phyloP scores from a whole-genome alignment of 768 basidiomycete species.

The Basidioascus undulatus region DNA sequence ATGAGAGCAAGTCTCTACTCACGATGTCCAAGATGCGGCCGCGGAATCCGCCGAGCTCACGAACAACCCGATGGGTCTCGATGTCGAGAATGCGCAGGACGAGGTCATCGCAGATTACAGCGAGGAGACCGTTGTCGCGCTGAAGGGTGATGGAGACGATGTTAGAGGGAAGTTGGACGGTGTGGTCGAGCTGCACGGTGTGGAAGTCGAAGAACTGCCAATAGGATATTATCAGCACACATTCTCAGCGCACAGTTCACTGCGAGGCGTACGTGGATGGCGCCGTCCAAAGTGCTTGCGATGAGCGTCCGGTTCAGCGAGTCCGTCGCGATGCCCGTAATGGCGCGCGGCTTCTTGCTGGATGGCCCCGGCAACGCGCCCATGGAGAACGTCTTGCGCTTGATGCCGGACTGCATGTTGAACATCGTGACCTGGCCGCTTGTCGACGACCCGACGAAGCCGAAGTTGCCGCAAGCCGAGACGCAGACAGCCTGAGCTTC shows the following conservation, averaged over 20 bases:
- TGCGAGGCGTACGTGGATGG: constrained; percentile 53
- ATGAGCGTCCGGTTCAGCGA: constrained; percentile 57
- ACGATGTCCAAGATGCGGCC: constrained; percentile 77
- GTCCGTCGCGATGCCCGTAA: constrained; percentile 70
- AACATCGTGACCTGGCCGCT: constrained; percentile 58
- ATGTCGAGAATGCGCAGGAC: constrained; percentile 68
- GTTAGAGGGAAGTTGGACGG: constrained; percentile 39
- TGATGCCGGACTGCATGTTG: constrained; percentile 90
- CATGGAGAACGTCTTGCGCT: constrained; percentile 39
- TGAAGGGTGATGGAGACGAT: constrained; percentile 51
- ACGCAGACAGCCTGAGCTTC: constrained; percentile 39
- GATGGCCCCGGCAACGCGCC: constrained; percentile 4
- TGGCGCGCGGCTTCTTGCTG: constrained; percentile 22
- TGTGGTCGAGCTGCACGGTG: constrained; percentile 44
- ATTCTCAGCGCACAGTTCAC: too few relatives aligned
- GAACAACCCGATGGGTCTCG: constrained; percentile 64
- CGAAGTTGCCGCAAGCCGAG: constrained; percentile 89
- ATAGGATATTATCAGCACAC: background rate
- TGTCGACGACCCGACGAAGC: constrained; percentile 55
- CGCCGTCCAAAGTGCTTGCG: constrained; percentile 69
- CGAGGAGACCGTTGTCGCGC: constrained; percentile 61
- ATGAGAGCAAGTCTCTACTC: constrained; percentile 14
- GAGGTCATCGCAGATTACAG: constrained; percentile 64
- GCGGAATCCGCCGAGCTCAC: constrained; percentile 64
- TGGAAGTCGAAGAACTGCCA: constrained; percentile 90